These are phyloP conservation scores for Gossypium australe DNA, from an alignment of 345 rosid species.

Conservation along the genomic window DNA sequence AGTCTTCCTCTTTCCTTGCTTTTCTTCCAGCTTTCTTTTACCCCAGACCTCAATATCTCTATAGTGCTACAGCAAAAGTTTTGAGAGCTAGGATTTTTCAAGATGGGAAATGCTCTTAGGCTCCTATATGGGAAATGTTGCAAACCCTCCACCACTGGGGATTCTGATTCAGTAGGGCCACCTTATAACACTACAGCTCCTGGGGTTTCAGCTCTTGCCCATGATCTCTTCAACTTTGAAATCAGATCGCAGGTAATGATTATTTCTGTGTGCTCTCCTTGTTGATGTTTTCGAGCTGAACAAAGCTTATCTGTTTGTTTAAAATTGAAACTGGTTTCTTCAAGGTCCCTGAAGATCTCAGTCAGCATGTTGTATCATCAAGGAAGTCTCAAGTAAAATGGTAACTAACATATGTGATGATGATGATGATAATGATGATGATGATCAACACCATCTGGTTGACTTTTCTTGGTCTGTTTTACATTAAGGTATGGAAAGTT, in stretches of 20 bases:
- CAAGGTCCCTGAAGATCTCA: slow-evolving; percentile 74
- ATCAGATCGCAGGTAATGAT: slow-evolving; percentile 61
- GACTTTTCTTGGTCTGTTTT: not conserved
- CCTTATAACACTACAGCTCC: slow-evolving; percentile 49
- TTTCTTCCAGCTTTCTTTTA: not conserved
- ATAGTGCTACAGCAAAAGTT: not conserved
- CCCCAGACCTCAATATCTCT: not conserved
- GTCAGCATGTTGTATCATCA: slow-evolving; percentile 64
- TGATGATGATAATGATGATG: not conserved
- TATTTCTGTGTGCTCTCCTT: not conserved
- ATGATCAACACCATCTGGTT: not conserved
- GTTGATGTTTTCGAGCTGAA: not conserved
- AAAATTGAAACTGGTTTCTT: not conserved
- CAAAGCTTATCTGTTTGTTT: not conserved
- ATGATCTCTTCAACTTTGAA: slow-evolving; percentile 67
- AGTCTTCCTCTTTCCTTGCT: not conserved
- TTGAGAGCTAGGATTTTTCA: not conserved
- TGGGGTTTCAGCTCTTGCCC: slow-evolving; percentile 78
- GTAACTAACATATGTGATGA: slow-evolving; percentile 28
- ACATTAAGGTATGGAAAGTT: slow-evolving; percentile 73
- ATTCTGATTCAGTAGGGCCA: slow-evolving; percentile 35
- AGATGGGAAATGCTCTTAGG: slow-evolving; percentile 59
- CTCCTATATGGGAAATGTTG: slow-evolving; percentile 41
- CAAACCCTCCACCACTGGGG: slow-evolving; percentile 37
- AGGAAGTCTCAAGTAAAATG: slow-evolving; percentile 90